Evolutionary conservation across 345 rosid species (phyloP).

Genomic region (Limnanthes douglasii): DNA sequence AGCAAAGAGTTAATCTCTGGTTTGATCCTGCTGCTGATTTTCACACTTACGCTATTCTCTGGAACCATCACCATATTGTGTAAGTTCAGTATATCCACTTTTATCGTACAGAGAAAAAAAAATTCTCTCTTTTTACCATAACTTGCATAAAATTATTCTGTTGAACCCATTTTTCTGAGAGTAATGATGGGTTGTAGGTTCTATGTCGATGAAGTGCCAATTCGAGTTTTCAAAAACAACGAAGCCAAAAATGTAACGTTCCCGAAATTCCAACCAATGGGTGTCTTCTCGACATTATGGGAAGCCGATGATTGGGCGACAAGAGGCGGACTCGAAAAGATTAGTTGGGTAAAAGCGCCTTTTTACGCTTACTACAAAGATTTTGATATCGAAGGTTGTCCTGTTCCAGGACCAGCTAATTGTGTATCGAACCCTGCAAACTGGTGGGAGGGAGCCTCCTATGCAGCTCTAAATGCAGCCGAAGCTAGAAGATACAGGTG

Average conservation of each 20-base stretch:
- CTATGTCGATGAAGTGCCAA: slow-evolving; percentile 65
- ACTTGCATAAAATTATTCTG: not conserved
- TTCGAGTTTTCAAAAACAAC: slow-evolving; percentile 81
- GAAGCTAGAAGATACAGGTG: slow-evolving; percentile 76
- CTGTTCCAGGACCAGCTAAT: slow-evolving; percentile 56
- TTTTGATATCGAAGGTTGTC: slow-evolving; percentile 82
- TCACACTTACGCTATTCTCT: slow-evolving; percentile 52
- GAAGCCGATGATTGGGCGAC: slow-evolving; percentile 99
- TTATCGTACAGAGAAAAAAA: not conserved
- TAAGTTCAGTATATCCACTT: too few relatives aligned
- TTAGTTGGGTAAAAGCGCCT: slow-evolving; percentile 84
- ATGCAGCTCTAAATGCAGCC: slow-evolving; percentile 45
- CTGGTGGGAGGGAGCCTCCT: slow-evolving; percentile 71
- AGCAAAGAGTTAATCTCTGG: slow-evolving; percentile 89
- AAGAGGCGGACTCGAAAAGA: slow-evolving; percentile 88
- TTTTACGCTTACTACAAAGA: slow-evolving; percentile 73
- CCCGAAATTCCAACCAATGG: slow-evolving; percentile 78
- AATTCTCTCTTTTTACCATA: not conserved
- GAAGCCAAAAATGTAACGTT: slow-evolving; percentile 47
- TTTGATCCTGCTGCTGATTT: slow-evolving; percentile 71
- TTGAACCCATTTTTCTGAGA: too few relatives aligned
- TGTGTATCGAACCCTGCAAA: slow-evolving; percentile 50
- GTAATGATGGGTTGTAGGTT: slow-evolving; percentile 41
- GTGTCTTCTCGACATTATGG: slow-evolving; percentile 85
- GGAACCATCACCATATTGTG: slow-evolving; percentile 76